Percentiles rank a stretch among this genome's conserved stretches.
phyloP scores from a whole-genome alignment of 805 yeast genomes.

The Cyberlindnera xylosilytica region DNA sequence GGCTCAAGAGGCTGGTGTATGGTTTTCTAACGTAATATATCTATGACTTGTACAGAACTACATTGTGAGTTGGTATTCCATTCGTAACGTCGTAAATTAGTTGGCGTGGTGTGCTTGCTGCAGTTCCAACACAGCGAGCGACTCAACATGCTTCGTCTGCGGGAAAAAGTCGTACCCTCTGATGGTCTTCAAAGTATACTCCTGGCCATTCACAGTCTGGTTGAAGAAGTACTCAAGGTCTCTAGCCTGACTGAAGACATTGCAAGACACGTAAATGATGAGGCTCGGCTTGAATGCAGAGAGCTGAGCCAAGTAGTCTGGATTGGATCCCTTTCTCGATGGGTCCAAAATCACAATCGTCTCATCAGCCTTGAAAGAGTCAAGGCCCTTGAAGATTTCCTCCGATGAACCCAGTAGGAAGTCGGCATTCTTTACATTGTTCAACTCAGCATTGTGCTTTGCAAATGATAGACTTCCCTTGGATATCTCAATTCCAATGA shows the following conservation, averaged over 20 bases:
- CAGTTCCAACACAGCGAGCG: conserved; percentile 61
- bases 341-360: conserved; percentile 94
- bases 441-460: conserved; percentile 66
- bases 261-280: conserved; percentile 89
- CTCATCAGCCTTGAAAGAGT: conserved; percentile 51
- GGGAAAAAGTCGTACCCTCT: conserved; percentile 96
- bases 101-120: background rate
- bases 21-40: no score
- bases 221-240: conserved; percentile 79
- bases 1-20: no score
- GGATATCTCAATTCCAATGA: conserved; percentile 90
- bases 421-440: conserved; percentile 67
- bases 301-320: conserved; percentile 75
- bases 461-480: conserved; percentile 90
- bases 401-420: conserved; percentile 92
- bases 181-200: conserved; percentile 69
- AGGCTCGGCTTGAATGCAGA: conserved; percentile 78
- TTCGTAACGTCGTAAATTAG: no score
- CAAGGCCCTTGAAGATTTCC: conserved; percentile 63
- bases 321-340: conserved; percentile 95
- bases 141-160: conserved; percentile 88
- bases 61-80: background rate
- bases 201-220: conserved; percentile 54
- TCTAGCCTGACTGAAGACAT: conserved; percentile 97
- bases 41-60: no score